These are phyloP conservation scores for Hymenoscyphus fructigenus DNA, from an alignment of 2,329 filamentous ascomycete genomes.

Conservation along the genomic window DNA sequence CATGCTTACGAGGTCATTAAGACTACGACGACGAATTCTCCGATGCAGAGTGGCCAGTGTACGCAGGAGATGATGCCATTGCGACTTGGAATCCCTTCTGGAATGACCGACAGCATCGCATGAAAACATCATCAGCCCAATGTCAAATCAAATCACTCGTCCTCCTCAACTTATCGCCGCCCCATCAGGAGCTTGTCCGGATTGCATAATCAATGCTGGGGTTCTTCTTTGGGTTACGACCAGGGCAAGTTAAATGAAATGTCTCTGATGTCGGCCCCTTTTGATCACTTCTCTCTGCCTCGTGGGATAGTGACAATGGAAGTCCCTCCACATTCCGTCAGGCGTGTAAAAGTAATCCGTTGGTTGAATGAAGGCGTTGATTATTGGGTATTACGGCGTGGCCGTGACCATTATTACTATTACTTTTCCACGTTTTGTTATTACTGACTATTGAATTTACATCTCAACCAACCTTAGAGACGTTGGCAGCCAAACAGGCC, in stretches of 20 bases:
- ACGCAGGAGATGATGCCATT: neutral
- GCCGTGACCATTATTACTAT: constrained; percentile 4
- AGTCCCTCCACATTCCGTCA: neutral
- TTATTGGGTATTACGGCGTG: neutral
- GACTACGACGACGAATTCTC: no score
- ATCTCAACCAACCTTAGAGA: neutral
- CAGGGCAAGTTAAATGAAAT: constrained; percentile 15
- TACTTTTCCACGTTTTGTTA: neutral
- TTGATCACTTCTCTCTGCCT: constrained; percentile 6
- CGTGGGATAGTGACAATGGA: neutral
- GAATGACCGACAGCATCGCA: neutral
- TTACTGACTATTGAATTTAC: constrained; percentile 3
- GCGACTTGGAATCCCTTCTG: neutral
- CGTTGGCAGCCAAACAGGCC: neutral
- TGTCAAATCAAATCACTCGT: neutral
- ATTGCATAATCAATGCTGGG: constrained; percentile 18
- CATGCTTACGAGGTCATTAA: no score
- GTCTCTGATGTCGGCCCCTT: constrained; percentile 6
- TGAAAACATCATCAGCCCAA: constrained; percentile 1
- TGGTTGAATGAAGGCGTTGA: neutral
- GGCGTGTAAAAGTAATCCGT: neutral
- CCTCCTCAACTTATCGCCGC: constrained; percentile 2
- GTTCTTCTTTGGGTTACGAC: constrained; percentile 13
- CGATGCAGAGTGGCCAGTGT: neutral
- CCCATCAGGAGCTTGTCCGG: constrained; percentile 1